Evolutionary conservation across 768 basidiomycete genomes (phyloP).

Genomic region (Dendrothele bispora): DNA sequence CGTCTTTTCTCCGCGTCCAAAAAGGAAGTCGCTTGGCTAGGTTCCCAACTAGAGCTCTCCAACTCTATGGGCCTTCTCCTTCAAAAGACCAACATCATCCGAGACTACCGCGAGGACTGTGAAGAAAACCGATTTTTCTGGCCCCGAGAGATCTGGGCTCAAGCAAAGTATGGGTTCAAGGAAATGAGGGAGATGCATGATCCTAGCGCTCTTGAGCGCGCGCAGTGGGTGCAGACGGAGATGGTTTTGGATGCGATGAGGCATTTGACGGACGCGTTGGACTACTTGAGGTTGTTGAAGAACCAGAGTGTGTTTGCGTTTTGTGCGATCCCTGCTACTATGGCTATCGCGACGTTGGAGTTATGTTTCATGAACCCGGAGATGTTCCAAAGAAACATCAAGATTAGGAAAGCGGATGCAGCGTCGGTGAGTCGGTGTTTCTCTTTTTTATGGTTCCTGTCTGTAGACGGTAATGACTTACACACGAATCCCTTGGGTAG

Average conservation of each 20-base stretch:
- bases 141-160: slow-evolving; percentile 91
- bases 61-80: slow-evolving; percentile 95
- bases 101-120: slow-evolving; percentile 91
- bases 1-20: slow-evolving; percentile 84
- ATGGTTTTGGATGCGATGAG: slow-evolving; percentile 66
- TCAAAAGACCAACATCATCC: slow-evolving; percentile 98
- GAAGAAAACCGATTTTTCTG: slow-evolving; percentile 88
- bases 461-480: no score
- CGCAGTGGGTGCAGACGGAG: slow-evolving; percentile 79
- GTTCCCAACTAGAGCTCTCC: slow-evolving; percentile 79
- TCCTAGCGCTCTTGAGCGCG: slow-evolving; percentile 58
- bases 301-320: slow-evolving; percentile 96
- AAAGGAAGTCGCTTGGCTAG: slow-evolving; percentile 76
- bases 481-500: slow-evolving; percentile 47
- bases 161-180: slow-evolving; percentile 60
- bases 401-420: slow-evolving; percentile 92
- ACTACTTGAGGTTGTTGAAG: slow-evolving; percentile 83
- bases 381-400: slow-evolving; percentile 87
- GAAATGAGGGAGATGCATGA: slow-evolving; percentile 69
- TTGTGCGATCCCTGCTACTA: slow-evolving; percentile 89
- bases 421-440: slow-evolving; percentile 64
- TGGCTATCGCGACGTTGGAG: slow-evolving; percentile 94
- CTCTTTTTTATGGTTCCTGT: not conserved
- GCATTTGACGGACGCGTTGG: slow-evolving; percentile 83
- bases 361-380: slow-evolving; percentile 91